Conservation (phyloP, 805 yeast genomes). For the Candida hispaniensis region DNA sequence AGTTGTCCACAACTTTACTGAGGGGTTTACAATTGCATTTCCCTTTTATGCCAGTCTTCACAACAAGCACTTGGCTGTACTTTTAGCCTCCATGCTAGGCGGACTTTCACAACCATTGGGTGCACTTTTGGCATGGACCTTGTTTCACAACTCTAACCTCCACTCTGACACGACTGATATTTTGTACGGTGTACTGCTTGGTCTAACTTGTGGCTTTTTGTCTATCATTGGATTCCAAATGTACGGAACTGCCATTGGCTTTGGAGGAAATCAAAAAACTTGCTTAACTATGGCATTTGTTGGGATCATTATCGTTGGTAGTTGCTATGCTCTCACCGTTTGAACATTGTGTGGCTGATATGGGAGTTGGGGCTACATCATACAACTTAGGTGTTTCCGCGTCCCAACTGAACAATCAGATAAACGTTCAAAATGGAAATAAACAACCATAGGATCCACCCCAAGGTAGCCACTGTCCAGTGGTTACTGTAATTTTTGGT, state of each 20-base stretch:
- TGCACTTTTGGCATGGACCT: conserved; percentile 56
- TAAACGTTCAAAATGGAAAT: conserved; percentile 64
- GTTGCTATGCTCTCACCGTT: conserved; percentile 10
- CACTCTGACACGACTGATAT: conserved; percentile 28
- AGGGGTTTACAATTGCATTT: conserved; percentile 87
- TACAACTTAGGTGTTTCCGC: no score
- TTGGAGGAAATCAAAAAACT: conserved; percentile 58
- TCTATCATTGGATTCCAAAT: conserved; percentile 73
- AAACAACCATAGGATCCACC: conserved; percentile 55
- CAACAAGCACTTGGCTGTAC: conserved; percentile 49
- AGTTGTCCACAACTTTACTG: conserved; percentile 82
- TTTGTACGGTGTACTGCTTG: conserved; percentile 53
- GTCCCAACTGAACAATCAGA: conserved; percentile 39
- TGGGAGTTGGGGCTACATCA: no score
- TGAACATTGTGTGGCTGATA: no score
- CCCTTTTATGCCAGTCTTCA: conserved; percentile 75
- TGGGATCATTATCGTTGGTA: conserved; percentile 49
- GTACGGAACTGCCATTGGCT: conserved; percentile 72
- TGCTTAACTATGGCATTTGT: conserved; percentile 49
- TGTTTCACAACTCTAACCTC: conserved; percentile 32
- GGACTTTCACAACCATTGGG: conserved; percentile 86
- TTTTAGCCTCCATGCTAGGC: conserved; percentile 59
- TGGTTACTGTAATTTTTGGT: conserved; percentile 41
- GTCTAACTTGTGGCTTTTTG: conserved; percentile 75
- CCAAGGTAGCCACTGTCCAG: conserved; percentile 43